Base-by-base conservation (phyloP, 768 basidiomycete species). In the Gloeopeniophorella convolvens region DNA sequence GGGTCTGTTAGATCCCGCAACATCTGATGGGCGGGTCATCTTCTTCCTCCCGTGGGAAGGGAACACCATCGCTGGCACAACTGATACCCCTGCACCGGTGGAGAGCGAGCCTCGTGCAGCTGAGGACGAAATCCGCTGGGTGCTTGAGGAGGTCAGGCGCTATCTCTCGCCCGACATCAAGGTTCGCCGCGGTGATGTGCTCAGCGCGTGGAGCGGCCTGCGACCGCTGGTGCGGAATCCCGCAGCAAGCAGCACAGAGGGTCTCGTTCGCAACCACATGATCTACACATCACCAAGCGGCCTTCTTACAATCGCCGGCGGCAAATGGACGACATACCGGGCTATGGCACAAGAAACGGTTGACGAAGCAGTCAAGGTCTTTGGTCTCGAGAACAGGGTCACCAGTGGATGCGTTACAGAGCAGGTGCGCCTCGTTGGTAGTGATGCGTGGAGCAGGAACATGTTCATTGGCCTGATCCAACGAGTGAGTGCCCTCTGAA, bases 31-130 rank as follows among this genome's bases (percentile, higher is more conserved):
- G 0, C 85, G 95, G 23, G 94, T 99, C 48, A 95, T 99, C 63
- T 99, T 97, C 77, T 96, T 99, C 78, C 79, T 99, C 9, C 95
- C 95, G 0, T 99, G 96, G 95, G 85, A 97, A 69, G 95, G 95
- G 8, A 91, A 86, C 71, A 93, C 93, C 33, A 93, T 99, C 55
- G 95, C 95, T 1, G 95, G 95, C 21, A 97, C 96, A 2, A 99
- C 95, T 7, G 95, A 99, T 65, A 76, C 87, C 0, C 85, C 86
- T 0, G 82, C 86, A 3, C 63, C 69, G 1, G 86, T 95, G 45
- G 72, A 74, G 27, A 74, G 75, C 31, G 82, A 93, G 57, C 94
- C 94, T 4, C 74, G 77, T 3, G 89, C 94, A 1, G 72, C 76
- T 18, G 95, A 98, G 67, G 91, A 96, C 55, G 95, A 99, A 60